These are phyloP conservation scores for Trametes coccinea DNA, from an alignment of 768 basidiomycete species.

Conservation along the genomic window DNA sequence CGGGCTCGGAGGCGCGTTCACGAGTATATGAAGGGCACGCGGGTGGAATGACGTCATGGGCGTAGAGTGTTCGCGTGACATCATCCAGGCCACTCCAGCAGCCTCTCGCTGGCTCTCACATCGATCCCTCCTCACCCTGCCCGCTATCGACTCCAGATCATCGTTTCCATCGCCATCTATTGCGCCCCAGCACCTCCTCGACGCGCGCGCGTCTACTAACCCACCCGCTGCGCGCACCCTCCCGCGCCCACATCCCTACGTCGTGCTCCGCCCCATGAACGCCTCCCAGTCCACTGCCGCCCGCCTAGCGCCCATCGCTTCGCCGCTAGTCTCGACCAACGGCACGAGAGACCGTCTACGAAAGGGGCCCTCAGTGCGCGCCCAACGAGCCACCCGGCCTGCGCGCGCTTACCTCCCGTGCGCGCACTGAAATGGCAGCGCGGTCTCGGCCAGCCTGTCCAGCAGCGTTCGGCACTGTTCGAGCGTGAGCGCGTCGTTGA, in stretches of 20 bases:
- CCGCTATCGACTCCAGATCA: slow-evolving; percentile 16
- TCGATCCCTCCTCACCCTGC: neutral
- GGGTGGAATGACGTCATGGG: slow-evolving; percentile 20
- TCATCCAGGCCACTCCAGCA: slow-evolving; percentile 21
- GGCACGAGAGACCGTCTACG: slow-evolving; percentile 27
- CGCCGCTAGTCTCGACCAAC: slow-evolving; percentile 12
- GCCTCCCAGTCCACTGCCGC: slow-evolving; percentile 5
- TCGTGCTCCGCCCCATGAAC: slow-evolving; percentile 1
- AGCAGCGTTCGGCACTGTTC: slow-evolving; percentile 75
- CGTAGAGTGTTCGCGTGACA: slow-evolving; percentile 21
- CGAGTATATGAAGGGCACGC: slow-evolving; percentile 18
- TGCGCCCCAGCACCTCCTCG: neutral
- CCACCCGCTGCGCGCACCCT: no score
- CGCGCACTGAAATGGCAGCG: slow-evolving; percentile 93
- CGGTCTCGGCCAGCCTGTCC: slow-evolving; percentile 62
- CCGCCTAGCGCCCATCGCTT: neutral
- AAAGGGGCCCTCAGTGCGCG: neutral
- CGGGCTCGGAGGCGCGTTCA: neutral
- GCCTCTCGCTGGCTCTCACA: slow-evolving; percentile 11
- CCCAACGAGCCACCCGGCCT: neutral
- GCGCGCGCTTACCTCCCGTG: slow-evolving; percentile 70
- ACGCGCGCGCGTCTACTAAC: neutral
- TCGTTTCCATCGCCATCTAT: neutral
- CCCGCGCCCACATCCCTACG: neutral
- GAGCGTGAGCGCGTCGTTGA: slow-evolving; percentile 75